Percentiles rank a stretch among this genome's conserved stretches.
Conservation (phyloP, 2,329 filamentous ascomycete genomes). For the Fusarium goolgardi region DNA sequence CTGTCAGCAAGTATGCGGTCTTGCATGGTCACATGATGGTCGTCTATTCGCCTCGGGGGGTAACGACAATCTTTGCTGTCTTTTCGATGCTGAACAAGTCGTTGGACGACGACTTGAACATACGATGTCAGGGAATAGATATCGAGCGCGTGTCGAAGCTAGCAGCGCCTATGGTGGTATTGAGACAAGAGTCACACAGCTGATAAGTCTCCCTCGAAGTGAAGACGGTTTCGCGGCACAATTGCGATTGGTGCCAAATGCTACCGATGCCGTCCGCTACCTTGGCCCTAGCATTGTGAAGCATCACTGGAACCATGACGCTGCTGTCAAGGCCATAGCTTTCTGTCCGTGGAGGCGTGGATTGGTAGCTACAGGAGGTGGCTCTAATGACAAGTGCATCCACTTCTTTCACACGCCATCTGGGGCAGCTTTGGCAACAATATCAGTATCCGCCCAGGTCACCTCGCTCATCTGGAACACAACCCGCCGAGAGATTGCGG, state of each 20-base stretch:
- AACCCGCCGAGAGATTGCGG: conserved; percentile 86
- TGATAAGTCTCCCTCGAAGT: neutral
- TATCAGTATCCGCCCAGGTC: conserved; percentile 92
- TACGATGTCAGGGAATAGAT: conserved; percentile 1
- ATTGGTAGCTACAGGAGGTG: conserved; percentile 89
- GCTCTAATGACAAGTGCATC: conserved; percentile 93
- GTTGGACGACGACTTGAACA: conserved; percentile 46
- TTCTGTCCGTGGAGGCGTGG: conserved; percentile 95
- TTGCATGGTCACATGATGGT: conserved; percentile 87
- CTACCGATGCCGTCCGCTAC: conserved; percentile 56
- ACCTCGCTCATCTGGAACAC: conserved; percentile 92
- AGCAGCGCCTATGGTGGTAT: conserved; percentile 21
- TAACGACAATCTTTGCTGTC: conserved; percentile 89
- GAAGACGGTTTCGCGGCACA: conserved; percentile 37
- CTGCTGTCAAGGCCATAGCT: conserved; percentile 95
- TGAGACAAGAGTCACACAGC: conserved; percentile 27
- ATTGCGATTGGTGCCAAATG: conserved; percentile 47
- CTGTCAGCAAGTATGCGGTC: conserved; percentile 88
- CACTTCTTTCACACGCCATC: conserved; percentile 93
- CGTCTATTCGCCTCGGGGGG: conserved; percentile 85
- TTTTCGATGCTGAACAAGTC: conserved; percentile 78
- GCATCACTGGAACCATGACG: conserved; percentile 81
- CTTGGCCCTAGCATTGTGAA: conserved; percentile 69
- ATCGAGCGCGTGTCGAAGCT: conserved; percentile 12
- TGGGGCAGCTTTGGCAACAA: conserved; percentile 86